Conservation (phyloP, 495 filamentous ascomycete genomes). For the Ramalina intermedia region DNA sequence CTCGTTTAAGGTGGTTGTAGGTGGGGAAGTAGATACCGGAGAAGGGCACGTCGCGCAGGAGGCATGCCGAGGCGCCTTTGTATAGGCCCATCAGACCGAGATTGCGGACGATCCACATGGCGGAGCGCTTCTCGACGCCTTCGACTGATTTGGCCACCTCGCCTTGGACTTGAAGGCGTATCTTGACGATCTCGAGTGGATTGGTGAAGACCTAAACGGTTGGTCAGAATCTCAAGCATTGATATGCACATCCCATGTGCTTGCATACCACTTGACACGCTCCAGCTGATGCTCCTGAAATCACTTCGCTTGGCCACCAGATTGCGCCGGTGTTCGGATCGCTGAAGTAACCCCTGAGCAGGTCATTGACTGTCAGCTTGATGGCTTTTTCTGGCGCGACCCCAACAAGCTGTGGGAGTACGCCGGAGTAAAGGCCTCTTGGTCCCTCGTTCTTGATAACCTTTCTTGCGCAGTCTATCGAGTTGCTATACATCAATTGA, state of each 20-base stretch:
- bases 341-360: slow-evolving; percentile 66
- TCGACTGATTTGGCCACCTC: slow-evolving; percentile 84
- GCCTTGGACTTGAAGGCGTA: slow-evolving; percentile 92
- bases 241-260: not conserved
- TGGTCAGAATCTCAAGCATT: not conserved
- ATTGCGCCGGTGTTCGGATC: slow-evolving; percentile 65
- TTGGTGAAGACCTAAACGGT: slow-evolving; percentile 73
- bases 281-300: slow-evolving; percentile 84
- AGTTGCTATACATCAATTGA: slow-evolving; percentile 88
- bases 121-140: slow-evolving; percentile 65
- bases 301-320: slow-evolving; percentile 51
- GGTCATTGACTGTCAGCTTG: slow-evolving; percentile 94
- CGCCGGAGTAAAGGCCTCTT: slow-evolving; percentile 79
- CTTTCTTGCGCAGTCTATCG: slow-evolving; percentile 80
- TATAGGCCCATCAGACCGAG: slow-evolving; percentile 91
- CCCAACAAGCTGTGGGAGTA: slow-evolving; percentile 87
- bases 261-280: slow-evolving; percentile 86
- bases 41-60: slow-evolving; percentile 93
- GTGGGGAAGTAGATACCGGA: slow-evolving; percentile 98
- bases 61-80: slow-evolving; percentile 91
- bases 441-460: slow-evolving; percentile 88
- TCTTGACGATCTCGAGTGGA: slow-evolving; percentile 97
- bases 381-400: slow-evolving; percentile 98
- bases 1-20: slow-evolving; percentile 85
- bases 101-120: slow-evolving; percentile 94